A percentile compares a stretch with the other conserved stretches of the same genome.
These are phyloP conservation scores for Yamadazyma sp. DNA, from an alignment of 805 yeast species.

Conservation along the genomic window DNA sequence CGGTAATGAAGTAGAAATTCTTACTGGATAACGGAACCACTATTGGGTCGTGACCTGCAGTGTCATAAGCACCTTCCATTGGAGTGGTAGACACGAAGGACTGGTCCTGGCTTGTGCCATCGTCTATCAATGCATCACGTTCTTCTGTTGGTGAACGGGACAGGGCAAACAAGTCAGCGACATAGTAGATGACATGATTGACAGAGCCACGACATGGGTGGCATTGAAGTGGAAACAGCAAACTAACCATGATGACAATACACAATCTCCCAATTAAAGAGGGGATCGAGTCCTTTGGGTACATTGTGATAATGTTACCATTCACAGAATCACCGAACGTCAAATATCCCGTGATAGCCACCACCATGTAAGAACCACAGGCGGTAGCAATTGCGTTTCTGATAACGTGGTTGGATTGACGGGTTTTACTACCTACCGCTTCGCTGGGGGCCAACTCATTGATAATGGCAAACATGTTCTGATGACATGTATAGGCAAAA, in stretches of 20 bases:
- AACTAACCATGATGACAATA: slow-evolving; percentile 68
- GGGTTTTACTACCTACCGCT: slow-evolving; percentile 36
- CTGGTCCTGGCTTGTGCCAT: slow-evolving; percentile 22
- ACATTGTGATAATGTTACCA: slow-evolving; percentile 72
- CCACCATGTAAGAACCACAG: slow-evolving; percentile 55
- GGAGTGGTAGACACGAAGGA: slow-evolving; percentile 46
- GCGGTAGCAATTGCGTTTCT: slow-evolving; percentile 57
- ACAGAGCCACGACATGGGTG: slow-evolving; percentile 77
- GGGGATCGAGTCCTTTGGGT: slow-evolving; percentile 50
- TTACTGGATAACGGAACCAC: slow-evolving; percentile 48
- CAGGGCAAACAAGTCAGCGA: slow-evolving; percentile 7
- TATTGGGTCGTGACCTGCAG: slow-evolving; percentile 47
- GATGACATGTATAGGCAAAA: slow-evolving; percentile 81
- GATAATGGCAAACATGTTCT: slow-evolving; percentile 74
- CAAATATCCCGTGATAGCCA: slow-evolving; percentile 69
- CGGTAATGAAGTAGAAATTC: slow-evolving; percentile 51
- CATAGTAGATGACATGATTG: slow-evolving; percentile 50
- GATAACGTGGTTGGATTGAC: slow-evolving; percentile 51
- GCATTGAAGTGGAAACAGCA: slow-evolving; percentile 76
- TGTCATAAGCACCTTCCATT: slow-evolving; percentile 47
- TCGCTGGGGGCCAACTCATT: slow-evolving; percentile 56
- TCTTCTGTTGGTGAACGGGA: slow-evolving; percentile 11
- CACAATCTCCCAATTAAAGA: slow-evolving; percentile 58
- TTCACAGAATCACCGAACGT: slow-evolving; percentile 65
- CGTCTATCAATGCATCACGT: slow-evolving; percentile 16